Percentiles rank a stretch among this genome's conserved stretches.
Conservation (phyloP, 805 yeast genomes). For the Lachancea thermotolerans region DNA sequence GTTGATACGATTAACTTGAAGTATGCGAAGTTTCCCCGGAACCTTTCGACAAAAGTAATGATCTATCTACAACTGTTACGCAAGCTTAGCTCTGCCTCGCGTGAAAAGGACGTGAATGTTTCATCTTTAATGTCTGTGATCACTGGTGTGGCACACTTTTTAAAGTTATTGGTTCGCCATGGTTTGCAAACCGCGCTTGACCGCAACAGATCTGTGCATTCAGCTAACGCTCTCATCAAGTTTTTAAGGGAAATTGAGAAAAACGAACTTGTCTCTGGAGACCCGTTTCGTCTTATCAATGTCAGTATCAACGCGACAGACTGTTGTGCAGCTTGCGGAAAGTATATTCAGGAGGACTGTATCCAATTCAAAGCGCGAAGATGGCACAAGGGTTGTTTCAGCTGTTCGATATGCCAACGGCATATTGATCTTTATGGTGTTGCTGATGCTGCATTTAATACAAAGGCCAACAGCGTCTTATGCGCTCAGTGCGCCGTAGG, state of each 20-base stretch:
- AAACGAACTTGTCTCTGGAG: slow-evolving; percentile 35
- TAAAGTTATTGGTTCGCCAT: slow-evolving; percentile 74
- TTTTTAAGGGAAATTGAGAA: slow-evolving; percentile 50
- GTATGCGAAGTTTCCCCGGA: slow-evolving; percentile 58
- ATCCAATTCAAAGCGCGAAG: slow-evolving; percentile 51
- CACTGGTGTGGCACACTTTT: slow-evolving; percentile 86
- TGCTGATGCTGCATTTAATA: slow-evolving; percentile 43
- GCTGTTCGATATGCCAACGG: slow-evolving; percentile 54
- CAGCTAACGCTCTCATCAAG: slow-evolving; percentile 54
- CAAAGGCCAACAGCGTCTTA: slow-evolving; percentile 33
- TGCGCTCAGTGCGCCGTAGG: slow-evolving; percentile 60
- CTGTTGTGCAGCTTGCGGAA: slow-evolving; percentile 61
- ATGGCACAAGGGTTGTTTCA: slow-evolving; percentile 78
- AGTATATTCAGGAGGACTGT: slow-evolving; percentile 83
- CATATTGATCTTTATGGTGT: slow-evolving; percentile 34
- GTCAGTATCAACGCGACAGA: slow-evolving; percentile 64
- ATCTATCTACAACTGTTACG: slow-evolving; percentile 78
- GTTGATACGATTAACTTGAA: slow-evolving; percentile 7
- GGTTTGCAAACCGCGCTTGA: slow-evolving; percentile 75
- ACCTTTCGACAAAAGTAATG: slow-evolving; percentile 83
- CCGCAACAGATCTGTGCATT: slow-evolving; percentile 49
- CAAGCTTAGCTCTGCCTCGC: slow-evolving; percentile 40
- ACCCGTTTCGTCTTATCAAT: slow-evolving; percentile 36
- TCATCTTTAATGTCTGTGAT: slow-evolving; percentile 73
- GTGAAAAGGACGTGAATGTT: slow-evolving; percentile 29